Conservation (phyloP, 257 asterid species). For the Eustoma russellianum region DNA sequence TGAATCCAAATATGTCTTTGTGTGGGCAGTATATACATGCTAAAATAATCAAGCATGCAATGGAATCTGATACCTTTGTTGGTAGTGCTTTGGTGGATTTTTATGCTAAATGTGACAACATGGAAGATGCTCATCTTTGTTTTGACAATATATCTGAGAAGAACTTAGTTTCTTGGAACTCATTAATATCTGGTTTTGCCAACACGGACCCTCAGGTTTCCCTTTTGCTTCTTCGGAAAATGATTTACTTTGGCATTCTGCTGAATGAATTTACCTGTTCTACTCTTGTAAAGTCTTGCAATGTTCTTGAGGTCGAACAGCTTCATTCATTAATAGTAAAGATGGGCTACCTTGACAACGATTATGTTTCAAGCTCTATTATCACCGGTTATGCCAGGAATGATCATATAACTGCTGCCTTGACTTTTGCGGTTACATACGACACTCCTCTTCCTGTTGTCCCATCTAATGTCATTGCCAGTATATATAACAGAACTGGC, state of each 20-base stretch:
- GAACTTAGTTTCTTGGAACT: constrained; percentile 67
- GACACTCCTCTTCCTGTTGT: constrained; percentile 31
- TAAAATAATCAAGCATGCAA: constrained; percentile 39
- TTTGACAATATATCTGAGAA: constrained; percentile 50
- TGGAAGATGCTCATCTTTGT: constrained; percentile 51
- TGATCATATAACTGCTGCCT: constrained; percentile 43
- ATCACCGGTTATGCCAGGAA: constrained; percentile 56
- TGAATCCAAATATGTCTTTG: constrained; percentile 22
- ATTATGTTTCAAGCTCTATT: constrained; percentile 48
- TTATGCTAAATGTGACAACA: constrained; percentile 43
- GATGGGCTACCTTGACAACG: constrained; percentile 50
- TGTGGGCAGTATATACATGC: constrained; percentile 57
- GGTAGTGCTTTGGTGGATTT: constrained; percentile 67
- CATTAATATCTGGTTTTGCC: constrained; percentile 62
- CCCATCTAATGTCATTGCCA: constrained; percentile 48
- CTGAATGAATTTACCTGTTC: constrained; percentile 64
- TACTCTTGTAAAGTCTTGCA: constrained; percentile 41
- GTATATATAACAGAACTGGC: constrained; percentile 52
- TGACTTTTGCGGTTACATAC: constrained; percentile 25
- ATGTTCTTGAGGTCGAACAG: constrained; percentile 35
- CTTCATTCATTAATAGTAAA: constrained; percentile 57
- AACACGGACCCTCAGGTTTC: constrained; percentile 32
- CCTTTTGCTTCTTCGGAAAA: constrained; percentile 39
- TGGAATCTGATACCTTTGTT: constrained; percentile 31
- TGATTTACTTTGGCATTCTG: constrained; percentile 41